Percentiles rank a stretch among this genome's conserved stretches.
These are phyloP conservation scores for Chaetomium tenue DNA, from an alignment of 495 filamentous ascomycete species.

Conservation along the genomic window DNA sequence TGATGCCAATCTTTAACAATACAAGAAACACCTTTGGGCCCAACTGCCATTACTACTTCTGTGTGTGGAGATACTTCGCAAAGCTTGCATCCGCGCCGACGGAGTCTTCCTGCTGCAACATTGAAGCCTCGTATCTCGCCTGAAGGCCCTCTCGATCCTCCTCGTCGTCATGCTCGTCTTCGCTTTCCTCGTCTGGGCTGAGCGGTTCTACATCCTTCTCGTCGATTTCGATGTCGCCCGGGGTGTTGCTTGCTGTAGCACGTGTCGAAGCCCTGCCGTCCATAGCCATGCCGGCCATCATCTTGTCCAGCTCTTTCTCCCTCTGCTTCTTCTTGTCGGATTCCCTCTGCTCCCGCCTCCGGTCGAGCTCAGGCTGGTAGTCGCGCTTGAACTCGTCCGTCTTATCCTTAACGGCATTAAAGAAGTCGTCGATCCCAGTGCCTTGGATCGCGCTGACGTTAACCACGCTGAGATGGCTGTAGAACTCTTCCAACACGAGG, in stretches of 20 bases:
- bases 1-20: too few species aligned
- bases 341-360: slow-evolving; percentile 69
- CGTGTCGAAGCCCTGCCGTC: slow-evolving; percentile 36
- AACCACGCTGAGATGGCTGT: slow-evolving; percentile 85
- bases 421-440: slow-evolving; percentile 87
- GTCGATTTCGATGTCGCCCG: slow-evolving; percentile 49
- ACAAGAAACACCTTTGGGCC: neutral
- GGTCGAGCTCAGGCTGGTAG: slow-evolving; percentile 89
- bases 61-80: slow-evolving; percentile 54
- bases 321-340: slow-evolving; percentile 64
- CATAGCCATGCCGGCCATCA: slow-evolving; percentile 94
- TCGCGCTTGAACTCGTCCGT: slow-evolving; percentile 85
- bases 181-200: slow-evolving; percentile 45
- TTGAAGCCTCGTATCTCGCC: slow-evolving; percentile 58
- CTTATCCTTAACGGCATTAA: slow-evolving; percentile 81
- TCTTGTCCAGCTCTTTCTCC: slow-evolving; percentile 77
- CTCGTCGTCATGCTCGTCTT: slow-evolving; percentile 52
- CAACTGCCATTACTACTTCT: slow-evolving; percentile 16
- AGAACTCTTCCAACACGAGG: slow-evolving; percentile 96
- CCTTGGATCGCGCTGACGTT: slow-evolving; percentile 93
- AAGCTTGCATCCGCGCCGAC: slow-evolving; percentile 57
- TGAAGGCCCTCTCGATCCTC: slow-evolving; percentile 60
- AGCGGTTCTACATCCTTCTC: slow-evolving; percentile 55
- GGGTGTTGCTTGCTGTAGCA: slow-evolving; percentile 26
- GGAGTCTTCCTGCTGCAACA: slow-evolving; percentile 48